These are phyloP conservation scores for Stagonosporopsis chrysanthemi DNA, from an alignment of 2,329 filamentous ascomycete species.

Conservation along the genomic window DNA sequence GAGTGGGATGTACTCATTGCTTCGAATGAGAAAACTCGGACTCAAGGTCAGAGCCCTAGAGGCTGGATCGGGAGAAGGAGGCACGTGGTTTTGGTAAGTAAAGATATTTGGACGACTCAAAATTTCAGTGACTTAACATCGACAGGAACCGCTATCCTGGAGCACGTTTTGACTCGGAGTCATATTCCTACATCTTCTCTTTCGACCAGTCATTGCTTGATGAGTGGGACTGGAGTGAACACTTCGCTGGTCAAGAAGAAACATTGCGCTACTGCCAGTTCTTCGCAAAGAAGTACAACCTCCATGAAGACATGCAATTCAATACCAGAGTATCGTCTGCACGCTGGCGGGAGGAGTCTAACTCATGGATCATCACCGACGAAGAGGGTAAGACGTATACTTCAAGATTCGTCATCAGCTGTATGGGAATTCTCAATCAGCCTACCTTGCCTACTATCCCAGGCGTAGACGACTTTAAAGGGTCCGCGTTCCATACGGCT, in stretches of 20 bases:
- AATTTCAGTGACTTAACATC: neutral
- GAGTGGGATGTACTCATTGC: constrained; percentile 45
- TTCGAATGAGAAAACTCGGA: constrained; percentile 45
- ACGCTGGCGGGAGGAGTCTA: constrained; percentile 24
- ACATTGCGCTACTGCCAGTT: constrained; percentile 59
- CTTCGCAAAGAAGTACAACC: constrained; percentile 57
- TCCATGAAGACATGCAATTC: constrained; percentile 35
- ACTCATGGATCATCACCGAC: constrained; percentile 29
- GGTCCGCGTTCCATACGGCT: constrained; percentile 56
- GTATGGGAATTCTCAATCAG: constrained; percentile 33
- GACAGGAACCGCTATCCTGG: constrained; percentile 58
- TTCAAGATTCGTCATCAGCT: constrained; percentile 27
- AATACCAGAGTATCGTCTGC: constrained; percentile 27
- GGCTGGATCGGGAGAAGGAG: constrained; percentile 47
- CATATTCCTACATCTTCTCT: constrained; percentile 56
- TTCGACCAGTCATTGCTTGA: constrained; percentile 53
- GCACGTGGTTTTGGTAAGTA: constrained; percentile 47
- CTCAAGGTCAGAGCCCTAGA: constrained; percentile 39
- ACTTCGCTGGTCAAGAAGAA: constrained; percentile 50
- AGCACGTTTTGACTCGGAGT: constrained; percentile 58
- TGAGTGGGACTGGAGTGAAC: constrained; percentile 53
- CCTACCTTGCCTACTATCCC: constrained; percentile 31
- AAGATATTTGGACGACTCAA: no score
- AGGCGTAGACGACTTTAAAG: constrained; percentile 31
- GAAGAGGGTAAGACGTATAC: constrained; percentile 24